Evolutionary conservation across 768 basidiomycete species (phyloP).

Genomic region (Macrolepiota fuliginosa): DNA sequence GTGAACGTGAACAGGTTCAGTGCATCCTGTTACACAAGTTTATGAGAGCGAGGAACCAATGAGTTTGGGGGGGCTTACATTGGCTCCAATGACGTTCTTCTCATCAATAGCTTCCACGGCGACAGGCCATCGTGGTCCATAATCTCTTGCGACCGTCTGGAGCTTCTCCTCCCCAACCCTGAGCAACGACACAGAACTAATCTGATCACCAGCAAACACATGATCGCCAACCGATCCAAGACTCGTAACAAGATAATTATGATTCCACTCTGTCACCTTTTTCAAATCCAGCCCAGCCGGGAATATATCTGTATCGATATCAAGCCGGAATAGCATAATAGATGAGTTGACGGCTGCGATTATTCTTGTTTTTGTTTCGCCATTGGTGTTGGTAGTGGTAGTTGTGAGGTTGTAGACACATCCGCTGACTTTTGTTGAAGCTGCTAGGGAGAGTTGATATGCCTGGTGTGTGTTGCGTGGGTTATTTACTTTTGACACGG

Average conservation of each 20-base stretch:
- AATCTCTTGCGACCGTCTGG: slow-evolving; percentile 66
- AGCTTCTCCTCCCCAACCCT: slow-evolving; percentile 44
- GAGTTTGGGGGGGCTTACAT: slow-evolving; percentile 42
- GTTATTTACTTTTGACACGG: slow-evolving; percentile 26
- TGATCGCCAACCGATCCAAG: slow-evolving; percentile 53
- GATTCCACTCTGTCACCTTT: slow-evolving; percentile 63
- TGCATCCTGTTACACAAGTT: slow-evolving; percentile 44
- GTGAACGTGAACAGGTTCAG: slow-evolving; percentile 67
- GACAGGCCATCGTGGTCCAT: slow-evolving; percentile 72
- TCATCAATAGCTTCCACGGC: slow-evolving; percentile 56
- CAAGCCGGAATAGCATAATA: slow-evolving; percentile 50
- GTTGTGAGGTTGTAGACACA: slow-evolving; percentile 66
- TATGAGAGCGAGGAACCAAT: not conserved
- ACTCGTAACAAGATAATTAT: slow-evolving; percentile 77
- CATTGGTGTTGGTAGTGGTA: slow-evolving; percentile 38
- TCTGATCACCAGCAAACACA: slow-evolving; percentile 75
- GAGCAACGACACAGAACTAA: slow-evolving; percentile 76
- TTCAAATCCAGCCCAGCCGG: slow-evolving; percentile 35
- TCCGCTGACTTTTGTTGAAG: slow-evolving; percentile 50
- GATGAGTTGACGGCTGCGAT: slow-evolving; percentile 75
- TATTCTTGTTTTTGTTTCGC: slow-evolving; percentile 22
- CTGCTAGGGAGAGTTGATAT: slow-evolving; percentile 35
- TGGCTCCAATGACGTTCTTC: slow-evolving; percentile 65
- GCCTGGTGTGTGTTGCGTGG: slow-evolving; percentile 20
- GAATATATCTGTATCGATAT: slow-evolving; percentile 26